Evolutionary conservation across 1,284 basidiomycete species (phyloP).

Genomic region (Moniliophthora roreri): DNA sequence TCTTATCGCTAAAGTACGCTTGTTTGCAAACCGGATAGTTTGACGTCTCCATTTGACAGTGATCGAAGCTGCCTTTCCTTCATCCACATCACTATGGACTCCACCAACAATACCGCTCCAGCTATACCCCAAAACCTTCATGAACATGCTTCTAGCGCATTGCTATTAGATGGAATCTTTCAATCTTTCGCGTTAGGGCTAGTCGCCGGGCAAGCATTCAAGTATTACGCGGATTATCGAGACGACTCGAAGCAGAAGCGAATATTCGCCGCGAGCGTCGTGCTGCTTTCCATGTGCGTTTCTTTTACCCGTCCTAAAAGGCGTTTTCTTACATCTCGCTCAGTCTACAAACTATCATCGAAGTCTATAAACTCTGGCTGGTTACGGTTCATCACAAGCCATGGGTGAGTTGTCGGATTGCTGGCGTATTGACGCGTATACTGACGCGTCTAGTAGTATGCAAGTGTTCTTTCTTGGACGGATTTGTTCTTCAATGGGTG

Average conservation of each 20-base stretch:
- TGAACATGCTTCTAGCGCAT: conserved; percentile 28
- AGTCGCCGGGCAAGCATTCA: conserved; percentile 43
- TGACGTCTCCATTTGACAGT: no score
- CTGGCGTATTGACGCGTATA: conserved; percentile 1
- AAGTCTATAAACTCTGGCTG: conserved; percentile 49
- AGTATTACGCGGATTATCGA: conserved; percentile 42
- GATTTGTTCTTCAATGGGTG: conserved; percentile 12
- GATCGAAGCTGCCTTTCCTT: not conserved
- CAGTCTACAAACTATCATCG: conserved; percentile 47
- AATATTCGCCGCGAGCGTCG: conserved; percentile 37
- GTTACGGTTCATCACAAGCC: conserved; percentile 33
- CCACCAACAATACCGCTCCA: not conserved
- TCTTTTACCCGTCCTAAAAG: not conserved
- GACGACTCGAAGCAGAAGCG: conserved; percentile 43
- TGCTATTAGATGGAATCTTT: conserved; percentile 41
- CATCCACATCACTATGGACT: not conserved
- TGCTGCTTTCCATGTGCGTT: conserved; percentile 44
- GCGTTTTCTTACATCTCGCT: not conserved
- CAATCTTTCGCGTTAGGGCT: conserved; percentile 47
- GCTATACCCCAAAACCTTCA: not conserved
- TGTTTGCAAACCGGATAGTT: no score
- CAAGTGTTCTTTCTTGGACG: conserved; percentile 10
- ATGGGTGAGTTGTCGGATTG: conserved; percentile 24
- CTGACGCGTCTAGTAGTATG: conserved; percentile 3
- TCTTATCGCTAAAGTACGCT: no score